Evolutionary conservation across 805 yeast species (phyloP), one percentile per base, ranked within the genome.

Genomic region (Komagataella phaffii): DNA sequence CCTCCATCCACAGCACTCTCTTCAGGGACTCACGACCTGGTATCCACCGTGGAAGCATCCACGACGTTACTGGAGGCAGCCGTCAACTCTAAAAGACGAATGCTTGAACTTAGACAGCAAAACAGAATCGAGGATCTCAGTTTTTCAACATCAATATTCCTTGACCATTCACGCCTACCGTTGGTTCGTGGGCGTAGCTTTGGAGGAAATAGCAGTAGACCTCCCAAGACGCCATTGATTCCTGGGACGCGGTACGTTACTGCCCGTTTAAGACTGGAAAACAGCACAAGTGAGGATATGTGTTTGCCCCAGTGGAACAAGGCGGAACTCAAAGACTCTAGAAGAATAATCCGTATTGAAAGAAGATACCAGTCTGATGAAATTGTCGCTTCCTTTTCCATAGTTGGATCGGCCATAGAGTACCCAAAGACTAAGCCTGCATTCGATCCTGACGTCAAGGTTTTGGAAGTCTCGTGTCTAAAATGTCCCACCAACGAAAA

Each of bases 281-380:
- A 75, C 21, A 79, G 80, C 5, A 59, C 61, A 14, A 63, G 75
- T 18, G 67, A 69, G 43, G 78, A 74, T 17, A 63, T 77, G 45
- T 79, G 83, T 59, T 56, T 59, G n/a, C 78, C 81, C 1, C 60
- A 64, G 43, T 81, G 85, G 86, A 62, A 61, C 24, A 56, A 51
- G 6, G 57, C 58, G 40, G 86, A 81, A 61, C 59, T 57, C 46
- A 59, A 55, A 7, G 85, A 81, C 55, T 68, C 72, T 52, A 67
- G 86, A 54, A 68, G 86, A 55, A 79, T 81, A 30, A 71, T 81
- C 17, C 66, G 85, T 45, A 69, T 81, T 44, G 83, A 80, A 60
- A 68, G 84, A 52, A 61, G 66, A 44, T 85, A 80, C 61, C 58
- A 66, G 36, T 76, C 74, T 1, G 66, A 74, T 21, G 67, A 69